Conservation (phyloP, 495 filamentous ascomycete species). For the Neurospora africana region DNA sequence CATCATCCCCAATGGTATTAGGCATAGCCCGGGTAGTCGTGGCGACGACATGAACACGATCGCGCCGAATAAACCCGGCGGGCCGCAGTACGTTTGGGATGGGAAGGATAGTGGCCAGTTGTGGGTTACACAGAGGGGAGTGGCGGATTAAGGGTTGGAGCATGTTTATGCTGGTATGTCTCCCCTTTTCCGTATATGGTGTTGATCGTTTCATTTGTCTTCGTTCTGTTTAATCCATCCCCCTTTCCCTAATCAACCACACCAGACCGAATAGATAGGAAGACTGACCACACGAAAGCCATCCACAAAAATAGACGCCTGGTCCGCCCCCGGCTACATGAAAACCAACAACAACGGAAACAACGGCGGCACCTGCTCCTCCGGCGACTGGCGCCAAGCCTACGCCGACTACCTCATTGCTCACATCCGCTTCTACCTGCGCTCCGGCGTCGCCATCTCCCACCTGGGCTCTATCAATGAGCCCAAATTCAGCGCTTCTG, state of each 20-base stretch:
- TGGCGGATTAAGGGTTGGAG: slow-evolving; percentile 33
- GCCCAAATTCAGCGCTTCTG: slow-evolving; percentile 28
- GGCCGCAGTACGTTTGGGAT: slow-evolving; percentile 40
- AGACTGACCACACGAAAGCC: not conserved
- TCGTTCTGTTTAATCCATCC: too few relatives aligned
- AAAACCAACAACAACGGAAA: slow-evolving; percentile 41
- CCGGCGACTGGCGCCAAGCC: slow-evolving; percentile 45
- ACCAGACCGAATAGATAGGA: not conserved
- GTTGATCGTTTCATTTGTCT: not conserved
- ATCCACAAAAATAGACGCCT: slow-evolving; percentile 14
- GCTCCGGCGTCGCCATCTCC: slow-evolving; percentile 39
- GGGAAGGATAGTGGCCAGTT: slow-evolving; percentile 43
- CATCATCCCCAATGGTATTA: slow-evolving; percentile 48
- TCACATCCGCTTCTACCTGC: slow-evolving; percentile 40
- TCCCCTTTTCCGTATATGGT: not conserved
- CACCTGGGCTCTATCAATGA: slow-evolving; percentile 39
- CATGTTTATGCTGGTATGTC: slow-evolving; percentile 41
- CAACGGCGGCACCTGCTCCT: slow-evolving; percentile 42
- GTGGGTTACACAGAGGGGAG: slow-evolving; percentile 41
- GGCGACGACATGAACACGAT: slow-evolving; percentile 40
- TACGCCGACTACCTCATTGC: slow-evolving; percentile 46
- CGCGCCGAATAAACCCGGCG: slow-evolving; percentile 34
- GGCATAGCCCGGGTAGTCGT: slow-evolving; percentile 33
- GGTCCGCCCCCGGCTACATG: slow-evolving; percentile 42
- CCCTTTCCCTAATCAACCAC: too few relatives aligned